phyloP scores from a whole-genome alignment of 306 rosid species.

The Begonia peltatifolia region DNA sequence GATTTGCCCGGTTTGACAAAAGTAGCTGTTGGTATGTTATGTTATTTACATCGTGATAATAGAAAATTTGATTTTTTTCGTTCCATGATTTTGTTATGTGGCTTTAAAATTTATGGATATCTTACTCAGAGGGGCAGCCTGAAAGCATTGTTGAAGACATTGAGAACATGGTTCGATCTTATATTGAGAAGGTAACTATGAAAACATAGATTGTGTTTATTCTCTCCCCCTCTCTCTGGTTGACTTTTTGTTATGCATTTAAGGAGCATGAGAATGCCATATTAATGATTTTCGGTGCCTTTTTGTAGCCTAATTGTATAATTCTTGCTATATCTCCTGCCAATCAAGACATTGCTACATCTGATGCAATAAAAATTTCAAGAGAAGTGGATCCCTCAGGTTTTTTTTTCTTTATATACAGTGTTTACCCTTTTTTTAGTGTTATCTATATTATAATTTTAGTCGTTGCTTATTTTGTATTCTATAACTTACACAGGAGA shows the following conservation, averaged over 20 bases:
- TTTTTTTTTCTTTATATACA: slow-evolving; percentile 4
- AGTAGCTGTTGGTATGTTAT: slow-evolving; percentile 78
- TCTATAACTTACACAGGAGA: slow-evolving; percentile 40
- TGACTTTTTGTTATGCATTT: too few species aligned
- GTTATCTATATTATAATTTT: neutral
- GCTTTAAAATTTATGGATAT: neutral
- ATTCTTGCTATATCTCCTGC: slow-evolving; percentile 90
- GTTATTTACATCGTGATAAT: too few species aligned
- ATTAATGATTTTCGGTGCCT: neutral
- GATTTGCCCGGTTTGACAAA: slow-evolving; percentile 97
- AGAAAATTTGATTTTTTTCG: too few species aligned
- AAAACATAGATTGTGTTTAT: neutral
- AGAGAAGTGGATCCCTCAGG: slow-evolving; percentile 85
- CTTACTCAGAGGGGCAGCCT: slow-evolving; percentile 80
- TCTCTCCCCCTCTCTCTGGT: neutral
- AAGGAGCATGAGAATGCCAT: neutral
- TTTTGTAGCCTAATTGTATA: slow-evolving; percentile 62
- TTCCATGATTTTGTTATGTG: too few species aligned
- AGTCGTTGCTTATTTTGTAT: too few species aligned
- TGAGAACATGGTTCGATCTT: slow-evolving; percentile 74
- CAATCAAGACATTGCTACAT: slow-evolving; percentile 88
- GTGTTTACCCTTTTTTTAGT: too few species aligned
- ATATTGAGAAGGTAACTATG: slow-evolving; percentile 65
- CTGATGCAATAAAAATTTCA: slow-evolving; percentile 87
- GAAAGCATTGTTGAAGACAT: slow-evolving; percentile 85